A percentile compares a stretch with the other conserved stretches of the same genome.
These are phyloP conservation scores for Fusarium tricinctum DNA, from an alignment of 2,329 filamentous ascomycete species.

Conservation along the genomic window DNA sequence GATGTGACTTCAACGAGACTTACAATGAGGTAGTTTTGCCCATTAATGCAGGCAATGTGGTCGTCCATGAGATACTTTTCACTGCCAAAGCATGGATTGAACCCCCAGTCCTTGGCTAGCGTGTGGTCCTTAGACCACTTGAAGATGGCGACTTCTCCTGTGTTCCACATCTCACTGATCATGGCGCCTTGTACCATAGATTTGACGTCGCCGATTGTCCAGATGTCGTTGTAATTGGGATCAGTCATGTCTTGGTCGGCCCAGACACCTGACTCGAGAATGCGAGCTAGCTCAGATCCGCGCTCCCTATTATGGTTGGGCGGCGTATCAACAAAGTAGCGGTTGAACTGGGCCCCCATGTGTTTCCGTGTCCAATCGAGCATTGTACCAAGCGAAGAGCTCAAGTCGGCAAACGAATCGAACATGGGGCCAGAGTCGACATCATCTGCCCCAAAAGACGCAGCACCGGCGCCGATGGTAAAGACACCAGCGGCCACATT, in stretches of 20 bases:
- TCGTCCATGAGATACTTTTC: conserved; percentile 3
- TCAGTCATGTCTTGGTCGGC: conserved; percentile 5
- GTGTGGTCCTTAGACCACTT: conserved; percentile 11
- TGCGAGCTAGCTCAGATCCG: background rate
- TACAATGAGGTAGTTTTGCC: conserved; percentile 11
- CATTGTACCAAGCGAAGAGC: background rate
- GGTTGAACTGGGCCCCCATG: background rate
- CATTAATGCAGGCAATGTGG: conserved; percentile 2
- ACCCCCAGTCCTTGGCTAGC: conserved; percentile 5
- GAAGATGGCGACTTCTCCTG: conserved; percentile 2
- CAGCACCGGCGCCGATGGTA: conserved; percentile 4
- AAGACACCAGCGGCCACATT: background rate
- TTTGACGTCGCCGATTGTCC: background rate
- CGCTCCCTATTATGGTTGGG: conserved; percentile 5
- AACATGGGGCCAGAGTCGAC: background rate
- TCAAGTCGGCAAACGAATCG: background rate
- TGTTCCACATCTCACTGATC: conserved; percentile 14
- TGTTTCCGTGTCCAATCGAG: background rate
- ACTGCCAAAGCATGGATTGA: conserved; percentile 7
- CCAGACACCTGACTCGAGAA: conserved; percentile 3
- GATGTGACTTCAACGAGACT: background rate
- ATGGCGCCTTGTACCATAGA: conserved; percentile 1
- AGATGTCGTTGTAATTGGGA: background rate
- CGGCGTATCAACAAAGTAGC: conserved; percentile 1
- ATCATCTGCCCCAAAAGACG: background rate